Evolutionary conservation across 2,329 filamentous ascomycete species (phyloP), one percentile per base, ranked within the genome.

Genomic region (Alternaria rosae): DNA sequence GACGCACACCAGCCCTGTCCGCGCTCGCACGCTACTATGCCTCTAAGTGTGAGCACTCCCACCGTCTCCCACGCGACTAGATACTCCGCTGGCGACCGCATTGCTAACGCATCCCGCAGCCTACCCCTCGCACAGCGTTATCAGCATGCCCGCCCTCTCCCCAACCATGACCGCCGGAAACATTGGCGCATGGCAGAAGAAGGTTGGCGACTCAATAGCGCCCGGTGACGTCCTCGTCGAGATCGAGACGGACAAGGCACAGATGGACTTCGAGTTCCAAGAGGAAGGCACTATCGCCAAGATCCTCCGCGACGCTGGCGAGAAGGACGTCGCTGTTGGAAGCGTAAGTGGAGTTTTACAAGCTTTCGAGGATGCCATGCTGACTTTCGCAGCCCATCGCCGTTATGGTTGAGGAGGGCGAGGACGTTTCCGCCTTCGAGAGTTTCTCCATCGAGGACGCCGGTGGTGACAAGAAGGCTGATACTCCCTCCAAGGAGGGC

Each of bases 231-330:
- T 99, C 48, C 85, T 99, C 72, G 94, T 97, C 72, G 94, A 97
- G 86, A 97, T 98, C 76, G 95, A 99, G 88, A 99, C 95, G 75
- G 95, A 99, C 84, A 99, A 99, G 88, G 95, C 95, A 69, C 95
- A 98, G 85, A 99, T 99, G 95, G 95, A 99, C 85, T 98, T 99
- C 81, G 95, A 99, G 83, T 98, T 97, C 84, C 95, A 99, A 83
- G 95, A 99, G 78, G 95, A 98, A 80, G 95, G 94, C 85, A 88
- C 97, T 64, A 87, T 99, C 71, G 94, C 95, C 76, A 97, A 97
- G 87, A 87, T 98, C 68, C 85, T 99, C 77, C 95, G 93, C 85
- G 92, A 97, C 47, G 90, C 91, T 63, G 96, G 96, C 70, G 91
- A 91, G 82, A 99, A 98, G 86, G 95, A 99, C 80, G 85, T 99